Conservation (phyloP, 2,329 filamentous ascomycete species). For the Biscogniauxia marginata region DNA sequence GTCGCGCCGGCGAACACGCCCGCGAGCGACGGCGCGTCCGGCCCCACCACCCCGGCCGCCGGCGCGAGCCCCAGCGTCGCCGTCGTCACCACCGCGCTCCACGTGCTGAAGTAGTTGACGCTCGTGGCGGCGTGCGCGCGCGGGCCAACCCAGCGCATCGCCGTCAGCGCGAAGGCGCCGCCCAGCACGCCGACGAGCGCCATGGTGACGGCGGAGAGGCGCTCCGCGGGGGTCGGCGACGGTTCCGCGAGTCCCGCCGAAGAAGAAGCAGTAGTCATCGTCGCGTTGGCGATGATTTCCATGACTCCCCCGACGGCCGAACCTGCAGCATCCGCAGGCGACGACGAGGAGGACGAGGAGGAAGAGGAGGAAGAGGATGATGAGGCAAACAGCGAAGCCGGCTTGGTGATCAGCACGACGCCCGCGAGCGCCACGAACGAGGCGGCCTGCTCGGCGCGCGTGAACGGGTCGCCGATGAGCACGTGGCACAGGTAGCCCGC, state of each 20-base stretch:
- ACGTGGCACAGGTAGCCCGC: constrained; percentile 79
- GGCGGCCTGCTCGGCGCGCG: constrained; percentile 72
- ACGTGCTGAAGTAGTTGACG: constrained; percentile 78
- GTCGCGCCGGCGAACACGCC: constrained; percentile 36
- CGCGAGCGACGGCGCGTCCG: constrained; percentile 40
- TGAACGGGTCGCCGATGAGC: constrained; percentile 73
- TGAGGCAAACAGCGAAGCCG: constrained; percentile 45
- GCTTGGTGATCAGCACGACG: constrained; percentile 80
- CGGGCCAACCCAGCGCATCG: constrained; percentile 76
- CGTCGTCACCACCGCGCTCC: constrained; percentile 66
- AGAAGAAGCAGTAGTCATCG: constrained; percentile 9
- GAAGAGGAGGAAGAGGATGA: no score
- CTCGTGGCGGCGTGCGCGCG: constrained; percentile 79
- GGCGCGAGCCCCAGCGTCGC: constrained; percentile 56
- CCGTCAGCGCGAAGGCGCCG: constrained; percentile 69
- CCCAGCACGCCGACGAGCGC: constrained; percentile 78
- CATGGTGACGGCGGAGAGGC: constrained; percentile 66
- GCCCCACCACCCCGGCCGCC: no score
- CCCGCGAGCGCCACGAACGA: constrained; percentile 73
- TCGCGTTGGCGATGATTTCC: constrained; percentile 1
- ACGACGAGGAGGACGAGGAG: no score
- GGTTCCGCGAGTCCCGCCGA: constrained; percentile 33
- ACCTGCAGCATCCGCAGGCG: constrained; percentile 17
- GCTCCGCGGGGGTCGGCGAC: constrained; percentile 57
- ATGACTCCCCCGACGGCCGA: constrained; percentile 1